A percentile compares a stretch with the other conserved stretches of the same genome.
Conservation (phyloP, 164 flowering plant species). For the Vitis amurensis region DNA sequence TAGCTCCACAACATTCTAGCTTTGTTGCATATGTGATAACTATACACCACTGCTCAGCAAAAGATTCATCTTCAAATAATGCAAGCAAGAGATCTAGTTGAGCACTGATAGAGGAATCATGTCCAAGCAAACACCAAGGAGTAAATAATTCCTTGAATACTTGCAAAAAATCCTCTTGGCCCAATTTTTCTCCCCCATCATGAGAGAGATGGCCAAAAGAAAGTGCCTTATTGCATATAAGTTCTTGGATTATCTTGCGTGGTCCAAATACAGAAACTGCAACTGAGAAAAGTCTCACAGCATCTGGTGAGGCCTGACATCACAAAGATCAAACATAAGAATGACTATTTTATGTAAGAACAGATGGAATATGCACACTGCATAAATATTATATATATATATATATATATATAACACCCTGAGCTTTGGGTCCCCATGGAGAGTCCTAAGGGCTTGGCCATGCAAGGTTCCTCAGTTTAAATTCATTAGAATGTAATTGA, state of each 20-base stretch:
- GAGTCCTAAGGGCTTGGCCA: too few species aligned
- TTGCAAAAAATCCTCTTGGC: slow-evolving; percentile 39
- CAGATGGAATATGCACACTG: not conserved
- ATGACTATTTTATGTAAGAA: not conserved
- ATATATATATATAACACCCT: not conserved
- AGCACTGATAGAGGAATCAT: slow-evolving; percentile 39
- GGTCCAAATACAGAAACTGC: slow-evolving; percentile 77
- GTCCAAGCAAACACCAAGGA: slow-evolving; percentile 74
- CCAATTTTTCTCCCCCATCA: slow-evolving; percentile 25
- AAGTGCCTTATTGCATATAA: slow-evolving; percentile 17
- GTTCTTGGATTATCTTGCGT: slow-evolving; percentile 38
- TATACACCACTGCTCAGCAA: slow-evolving; percentile 69
- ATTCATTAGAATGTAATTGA: not conserved
- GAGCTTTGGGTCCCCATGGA: too few species aligned
- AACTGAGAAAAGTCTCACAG: slow-evolving; percentile 57
- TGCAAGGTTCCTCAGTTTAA: not conserved
- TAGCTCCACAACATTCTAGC: slow-evolving; percentile 20
- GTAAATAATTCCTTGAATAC: slow-evolving; percentile 61
- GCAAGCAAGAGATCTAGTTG: slow-evolving; percentile 78
- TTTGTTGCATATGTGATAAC: slow-evolving; percentile 48
- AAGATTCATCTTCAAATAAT: slow-evolving; percentile 71
- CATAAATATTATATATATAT: not conserved
- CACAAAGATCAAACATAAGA: slow-evolving; percentile 12
- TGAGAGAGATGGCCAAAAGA: slow-evolving; percentile 13
- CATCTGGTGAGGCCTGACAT: slow-evolving; percentile 64